Base-by-base conservation (phyloP, 2,329 filamentous ascomycete genomes). In the Ophiostoma tasmaniense region DNA sequence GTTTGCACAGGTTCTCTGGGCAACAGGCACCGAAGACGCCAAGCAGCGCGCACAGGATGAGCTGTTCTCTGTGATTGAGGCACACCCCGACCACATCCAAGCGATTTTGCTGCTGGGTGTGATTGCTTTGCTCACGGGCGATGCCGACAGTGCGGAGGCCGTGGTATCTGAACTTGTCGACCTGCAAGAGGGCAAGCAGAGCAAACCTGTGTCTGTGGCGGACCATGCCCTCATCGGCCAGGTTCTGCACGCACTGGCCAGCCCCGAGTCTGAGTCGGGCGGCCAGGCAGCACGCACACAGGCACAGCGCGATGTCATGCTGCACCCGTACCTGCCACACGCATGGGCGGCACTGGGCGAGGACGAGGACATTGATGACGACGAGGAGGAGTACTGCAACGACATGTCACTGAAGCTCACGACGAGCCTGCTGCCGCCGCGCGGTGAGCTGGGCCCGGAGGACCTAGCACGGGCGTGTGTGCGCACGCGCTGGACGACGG, bases 1-100 rank as follows among this genome's bases (percentile, higher is more conserved):
- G 14, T 83, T 98, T 14, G 91, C 93, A 0, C 92, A 98, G 78
- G 91, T 98, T 0, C 84, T 98, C 0, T 99, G 95, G 94, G 93
- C 93, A 0, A 92, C 92, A 72, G 93, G 91, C 10, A 87, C 88
- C 0, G 86, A 89, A 7, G 84, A 88, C 0, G 90, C 93, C 68
- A 87, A 89, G 64, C 87, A 89, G 66, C 87, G 90, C 71, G 93
- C 94, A 20, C 86, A 92, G 3, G 88, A 90, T 67, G 86, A 91
- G 72, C 83, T 99, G 0, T 94, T 97, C 74, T 88, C 89, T 17
- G 89, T 90, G 45, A 89, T 97, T 14, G 91, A 93, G 74, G 84
- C 82, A 66, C 81, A 90, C 66, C 87, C 91, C 0, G 85, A 88
- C 0, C 93, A 98, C 73, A 85, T 96, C 1, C 89, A 89, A 71